Base-by-base conservation (phyloP, 768 basidiomycete species). In the Xanthoconium purpureum region DNA sequence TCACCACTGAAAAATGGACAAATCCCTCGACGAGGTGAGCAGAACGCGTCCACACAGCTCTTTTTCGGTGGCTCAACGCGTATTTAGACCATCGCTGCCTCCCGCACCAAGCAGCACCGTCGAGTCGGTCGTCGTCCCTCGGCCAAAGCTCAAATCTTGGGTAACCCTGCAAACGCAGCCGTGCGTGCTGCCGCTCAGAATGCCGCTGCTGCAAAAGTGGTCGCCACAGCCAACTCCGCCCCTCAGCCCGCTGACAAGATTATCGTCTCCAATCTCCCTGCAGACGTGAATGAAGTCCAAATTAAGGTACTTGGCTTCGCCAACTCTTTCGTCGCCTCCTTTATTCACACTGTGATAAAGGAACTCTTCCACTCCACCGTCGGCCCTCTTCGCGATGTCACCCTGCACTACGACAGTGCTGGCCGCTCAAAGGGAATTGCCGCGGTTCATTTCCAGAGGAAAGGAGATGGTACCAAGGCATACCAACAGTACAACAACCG, bases 401-500 rank as follows among this genome's bases (percentile, higher is more conserved):
- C 84, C 56, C 84, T 99, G 59, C 83, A 89, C 65, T 94, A 92
- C 74, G 91, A 95, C 76, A 76, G 82, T 45, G 73, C 79, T 56
- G 97, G 97, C 47, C 87, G 89, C 64, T 94, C 91, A 45, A 96
- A 94, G 70, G 97, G 97, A 55, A 80, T 87, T 58, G 96, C 96
- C 36, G 83, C 88, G 14, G 88, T 99, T 55, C 78, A 84, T 64
- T 98, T 98, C 81, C 78, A 79, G 65, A 84, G 82, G 66, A 88
- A 87, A 67, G 95, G 94, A 56, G 93, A 95, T 67, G 97, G 88
- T 56, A 85, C 85, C 71, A 92, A 88, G 80, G 97, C 97, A 3
- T 94, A 87, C 74, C 82, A 89, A 65, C 84, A 91, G 62, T 99
- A 98, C 80, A 93, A 99, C 83, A 92, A 91, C 78, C 89, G 97